A percentile compares a stretch with the other conserved stretches of the same genome.
phyloP scores from a whole-genome alignment of 768 basidiomycete species.

The Tylopilus vinaceipallidus region DNA sequence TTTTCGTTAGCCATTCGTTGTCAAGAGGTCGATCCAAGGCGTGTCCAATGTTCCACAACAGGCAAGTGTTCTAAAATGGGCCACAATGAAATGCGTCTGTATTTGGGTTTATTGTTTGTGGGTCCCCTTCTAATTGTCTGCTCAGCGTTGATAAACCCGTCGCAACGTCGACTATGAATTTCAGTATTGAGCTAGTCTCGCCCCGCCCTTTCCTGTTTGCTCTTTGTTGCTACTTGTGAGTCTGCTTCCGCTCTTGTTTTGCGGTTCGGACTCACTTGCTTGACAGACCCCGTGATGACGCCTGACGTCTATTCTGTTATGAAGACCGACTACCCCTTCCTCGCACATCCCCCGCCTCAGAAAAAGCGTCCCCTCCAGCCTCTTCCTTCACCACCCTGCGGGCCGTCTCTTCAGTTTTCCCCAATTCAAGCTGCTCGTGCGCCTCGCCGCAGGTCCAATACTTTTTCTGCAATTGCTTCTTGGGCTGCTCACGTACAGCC shows the following conservation, averaged over 20 bases:
- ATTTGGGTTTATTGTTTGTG: slow-evolving; percentile 20
- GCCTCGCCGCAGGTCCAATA: slow-evolving; percentile 38
- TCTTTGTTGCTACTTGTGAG: background rate
- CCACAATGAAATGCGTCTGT: slow-evolving; percentile 14
- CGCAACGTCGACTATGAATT: background rate
- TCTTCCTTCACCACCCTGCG: slow-evolving; percentile 24
- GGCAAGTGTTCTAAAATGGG: slow-evolving; percentile 30
- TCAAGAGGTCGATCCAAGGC: background rate
- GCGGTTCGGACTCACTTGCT: slow-evolving; percentile 1
- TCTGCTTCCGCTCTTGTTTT: slow-evolving; percentile 2
- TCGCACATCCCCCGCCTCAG: slow-evolving; percentile 39
- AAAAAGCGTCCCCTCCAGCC: slow-evolving; percentile 36
- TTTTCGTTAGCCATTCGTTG: background rate
- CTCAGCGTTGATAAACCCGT: slow-evolving; percentile 15
- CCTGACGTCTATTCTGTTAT: slow-evolving; percentile 4
- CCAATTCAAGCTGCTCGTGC: slow-evolving; percentile 17
- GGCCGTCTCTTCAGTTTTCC: background rate
- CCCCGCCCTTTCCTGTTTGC: background rate
- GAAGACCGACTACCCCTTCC: slow-evolving; percentile 39
- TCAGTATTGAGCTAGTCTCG: slow-evolving; percentile 22
- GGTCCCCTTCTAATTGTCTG: slow-evolving; percentile 22
- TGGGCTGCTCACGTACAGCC: slow-evolving; percentile 72
- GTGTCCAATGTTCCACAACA: slow-evolving; percentile 13
- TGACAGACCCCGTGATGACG: slow-evolving; percentile 15
- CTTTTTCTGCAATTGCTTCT: slow-evolving; percentile 48